Conservation (phyloP, 345 rosid species). For the Triadica sebifera region DNA sequence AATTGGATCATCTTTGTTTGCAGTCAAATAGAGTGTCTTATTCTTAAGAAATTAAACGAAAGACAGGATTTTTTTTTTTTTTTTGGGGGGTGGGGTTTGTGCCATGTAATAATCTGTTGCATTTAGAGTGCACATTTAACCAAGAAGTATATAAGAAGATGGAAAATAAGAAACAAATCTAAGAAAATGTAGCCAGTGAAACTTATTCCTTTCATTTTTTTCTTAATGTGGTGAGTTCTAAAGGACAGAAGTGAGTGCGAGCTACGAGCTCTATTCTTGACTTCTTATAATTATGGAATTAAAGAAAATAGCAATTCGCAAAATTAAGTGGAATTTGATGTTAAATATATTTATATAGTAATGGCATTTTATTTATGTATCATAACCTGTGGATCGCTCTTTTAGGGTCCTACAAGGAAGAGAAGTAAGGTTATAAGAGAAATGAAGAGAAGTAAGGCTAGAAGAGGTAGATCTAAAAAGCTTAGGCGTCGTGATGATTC, state of each 20-base stretch:
- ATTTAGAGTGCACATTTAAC: not conserved
- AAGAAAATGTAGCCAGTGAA: not conserved
- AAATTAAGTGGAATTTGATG: not conserved
- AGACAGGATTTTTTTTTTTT: not conserved
- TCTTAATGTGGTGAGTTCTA: not conserved
- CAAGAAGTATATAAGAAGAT: not conserved
- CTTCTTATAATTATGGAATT: not conserved
- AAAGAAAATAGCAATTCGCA: not conserved
- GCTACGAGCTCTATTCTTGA: not conserved
- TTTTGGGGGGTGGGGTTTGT: not conserved
- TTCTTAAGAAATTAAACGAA: not conserved
- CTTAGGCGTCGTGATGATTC: conserved; percentile 38
- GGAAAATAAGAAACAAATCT: not conserved
- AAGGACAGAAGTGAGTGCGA: not conserved
- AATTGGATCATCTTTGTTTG: not conserved
- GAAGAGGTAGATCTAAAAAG: conserved; percentile 53
- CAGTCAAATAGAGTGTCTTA: not conserved
- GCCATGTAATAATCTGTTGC: not conserved
- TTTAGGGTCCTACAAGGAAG: conserved; percentile 54
- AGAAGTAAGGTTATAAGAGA: conserved; percentile 43
- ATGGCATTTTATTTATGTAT: not conserved
- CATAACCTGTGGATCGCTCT: conserved; percentile 8
- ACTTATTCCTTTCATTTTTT: not conserved
- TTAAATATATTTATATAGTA: not conserved
- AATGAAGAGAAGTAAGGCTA: conserved; percentile 53